Base-by-base conservation (phyloP, 75 land plant species). In the Pinus albicaulis region DNA sequence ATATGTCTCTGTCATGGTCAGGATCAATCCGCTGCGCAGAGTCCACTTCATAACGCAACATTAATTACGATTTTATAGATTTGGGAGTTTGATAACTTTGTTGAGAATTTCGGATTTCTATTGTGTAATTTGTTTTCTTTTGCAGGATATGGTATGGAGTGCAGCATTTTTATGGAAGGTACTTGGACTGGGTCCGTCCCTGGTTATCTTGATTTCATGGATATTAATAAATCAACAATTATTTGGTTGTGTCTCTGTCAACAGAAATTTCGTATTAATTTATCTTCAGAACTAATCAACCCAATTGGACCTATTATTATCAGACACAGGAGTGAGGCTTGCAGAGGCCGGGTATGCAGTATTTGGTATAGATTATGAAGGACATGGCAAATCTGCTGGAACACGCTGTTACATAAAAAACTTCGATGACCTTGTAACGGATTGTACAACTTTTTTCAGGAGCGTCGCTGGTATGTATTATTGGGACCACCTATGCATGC, bases 1-100 rank as follows among this genome's bases (percentile, higher is more conserved):
- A 74, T 95, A 68, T 95, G 85, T 75, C 60, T 93, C 25, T 91
- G 91, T 80, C 96, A 93, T 79, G 98, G 92, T 89, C 14, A 68
- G 71, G 15, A 8, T 36, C 41, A 70, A 16, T 38, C 10, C 58
- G 22, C 60, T 23, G 11, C 5, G 5, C 22, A 14, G 20, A 59
- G 19, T 10, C 53, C 5, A 15, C 38, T 28, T 72, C 55, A 62
- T 25, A 23, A 59, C 64, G 3, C 17, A 25, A 71, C 63, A 62
- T 63, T 52, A 38, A 23, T 20, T 31, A 28, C 53, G 19, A 16
- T 8, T n/a, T 17, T 6, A 38, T 14, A 16, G 14, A 16, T 20
- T 52, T 31, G 23, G 11, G 57, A 23, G 58, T 55, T 11, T 24
- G 4, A 55, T 24, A 25, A 7, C 26, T 17, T 58, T 20, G 8